Base-by-base conservation (phyloP, 352 stramenopile genomes). In the Globisporangium radiosum region DNA sequence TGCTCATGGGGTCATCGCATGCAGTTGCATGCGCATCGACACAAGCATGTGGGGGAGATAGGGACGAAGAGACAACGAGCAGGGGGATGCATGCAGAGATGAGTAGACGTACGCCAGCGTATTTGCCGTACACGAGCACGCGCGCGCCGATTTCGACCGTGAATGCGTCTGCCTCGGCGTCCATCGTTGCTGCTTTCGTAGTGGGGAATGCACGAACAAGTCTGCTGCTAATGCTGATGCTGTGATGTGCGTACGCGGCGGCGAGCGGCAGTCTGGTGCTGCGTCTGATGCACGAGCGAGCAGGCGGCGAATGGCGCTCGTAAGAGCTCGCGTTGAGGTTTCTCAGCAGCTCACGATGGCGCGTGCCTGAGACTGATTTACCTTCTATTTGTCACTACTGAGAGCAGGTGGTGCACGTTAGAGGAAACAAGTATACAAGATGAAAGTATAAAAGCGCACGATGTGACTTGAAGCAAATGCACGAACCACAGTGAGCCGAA, bases 91-190 rank as follows among this genome's bases (percentile, higher is more conserved):
- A 11, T 15, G 14, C 14, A 10, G 14, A 17, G 4, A 25, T 6
- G 44, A 25, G 7, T 6, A 48, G 1, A 76, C 75, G 60, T 70
- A 94, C 85, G 45, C 82, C 85, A 54, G 82, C 81, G 59, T 91
- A 78, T 57, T 92, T 92, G 65, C 82, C 78, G 61, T 75, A 85
- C 52, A 94, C 81, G 17, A 94, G 68, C 66, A 94, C 85, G 54
- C 73, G 79, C 37, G 60, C 66, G 42, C 72, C 73, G 25, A 66
- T 38, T 47, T 72, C 65, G 47, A 79, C 61, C 45, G 40, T 67
- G 57, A 81, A 72, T 15, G 55, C 54, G 42, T 72, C 64, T 11
- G 63, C 54, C 6, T 81, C 66, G 33, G 71, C 59, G 33, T 70
- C 69, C 63, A 72, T 66, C 14, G 47, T 58, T 49, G 14, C 19